Evolutionary conservation across 2,329 filamentous ascomycete genomes (phyloP), one percentile per base, ranked within the genome.

Genomic region (Apiospora arundinis): DNA sequence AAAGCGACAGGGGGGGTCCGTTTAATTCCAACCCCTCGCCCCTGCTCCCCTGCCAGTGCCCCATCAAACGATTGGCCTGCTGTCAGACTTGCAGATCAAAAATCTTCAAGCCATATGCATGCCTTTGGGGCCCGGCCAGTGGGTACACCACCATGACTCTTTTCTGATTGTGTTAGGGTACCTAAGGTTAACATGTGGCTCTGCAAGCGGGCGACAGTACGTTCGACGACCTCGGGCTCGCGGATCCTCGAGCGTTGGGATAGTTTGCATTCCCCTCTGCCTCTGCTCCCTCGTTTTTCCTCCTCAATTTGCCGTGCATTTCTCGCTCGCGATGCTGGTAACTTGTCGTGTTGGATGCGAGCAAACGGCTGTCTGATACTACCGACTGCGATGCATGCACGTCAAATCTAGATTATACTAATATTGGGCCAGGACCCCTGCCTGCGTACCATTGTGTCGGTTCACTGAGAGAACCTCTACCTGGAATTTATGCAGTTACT

Each of bases 391-490:
- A n/a, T n/a, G n/a, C 28, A 32, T 37, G 56, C 56, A 63, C 28
- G 56, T n/a, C 32, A 21, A 63, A 63, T 63, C 56, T 63, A 12
- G 56, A 63, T n/a, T n/a, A n/a, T n/a, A n/a, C 56, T 28, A 63
- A n/a, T 37, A 63, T 7, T 18, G 56, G 56, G 16, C 28, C 52
- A 40, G 56, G 56, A 63, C 56, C 56, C 56, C 56, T 63, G 56
- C 56, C 56, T 18, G 11, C 16, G 37, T 63, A 63, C 56, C 56
- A 7, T 16, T n/a, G 7, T n/a, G 56, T 63, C 56, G 32, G 56
- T 63, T 63, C 56, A 9, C 49, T 48, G 14, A 16, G 37, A 12
- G 5, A 16, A 21, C 14, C 14, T 37, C 25, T 37, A 32, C 52
- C 56, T 63, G 9, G 32, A 37, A 63, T 37, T 40, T 25, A 37